Percentiles rank a stretch among this genome's conserved stretches.
Evolutionary conservation across 176 grass and related monocot genomes (phyloP).

Genomic region (Aegilops tauschii): DNA sequence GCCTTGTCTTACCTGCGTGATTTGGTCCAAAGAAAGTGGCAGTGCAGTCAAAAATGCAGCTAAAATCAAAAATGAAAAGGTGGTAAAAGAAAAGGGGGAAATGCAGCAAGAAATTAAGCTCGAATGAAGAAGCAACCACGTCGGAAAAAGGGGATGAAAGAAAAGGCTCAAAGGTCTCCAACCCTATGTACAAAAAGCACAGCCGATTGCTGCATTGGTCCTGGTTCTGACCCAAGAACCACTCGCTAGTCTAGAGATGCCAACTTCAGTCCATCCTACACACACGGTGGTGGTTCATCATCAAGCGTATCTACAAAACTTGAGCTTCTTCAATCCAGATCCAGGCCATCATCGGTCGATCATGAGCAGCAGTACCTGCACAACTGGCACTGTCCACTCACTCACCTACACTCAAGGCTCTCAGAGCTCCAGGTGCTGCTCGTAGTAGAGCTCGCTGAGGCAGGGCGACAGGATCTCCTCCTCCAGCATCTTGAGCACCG

Average conservation of each 20-base stretch:
- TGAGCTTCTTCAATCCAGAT: neutral
- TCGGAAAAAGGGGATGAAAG: no score
- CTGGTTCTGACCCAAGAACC: constrained; percentile 30
- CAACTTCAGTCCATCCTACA: constrained; percentile 12
- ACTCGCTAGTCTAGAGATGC: neutral
- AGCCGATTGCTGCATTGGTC: no score
- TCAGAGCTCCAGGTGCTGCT: constrained; percentile 77
- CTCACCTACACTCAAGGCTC: neutral
- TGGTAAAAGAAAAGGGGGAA: no score
- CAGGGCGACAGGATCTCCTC: constrained; percentile 90
- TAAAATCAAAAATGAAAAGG: no score
- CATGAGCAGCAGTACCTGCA: neutral
- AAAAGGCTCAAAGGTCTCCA: no score
- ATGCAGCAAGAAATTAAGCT: no score
- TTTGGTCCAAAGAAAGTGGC: no score
- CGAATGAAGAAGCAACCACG: no score
- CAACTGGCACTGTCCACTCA: neutral
- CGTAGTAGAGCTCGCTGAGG: constrained; percentile 68
- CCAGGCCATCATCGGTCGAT: neutral
- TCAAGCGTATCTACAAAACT: constrained; percentile 44
- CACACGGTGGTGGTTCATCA: neutral
- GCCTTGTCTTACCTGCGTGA: no score
- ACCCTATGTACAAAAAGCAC: no score
- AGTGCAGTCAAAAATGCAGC: no score
- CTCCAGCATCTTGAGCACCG: constrained; percentile 89